A percentile compares a stretch with the other conserved stretches of the same genome.
phyloP scores from a whole-genome alignment of 2,329 filamentous ascomycete species.

The Penicillium sp. region DNA sequence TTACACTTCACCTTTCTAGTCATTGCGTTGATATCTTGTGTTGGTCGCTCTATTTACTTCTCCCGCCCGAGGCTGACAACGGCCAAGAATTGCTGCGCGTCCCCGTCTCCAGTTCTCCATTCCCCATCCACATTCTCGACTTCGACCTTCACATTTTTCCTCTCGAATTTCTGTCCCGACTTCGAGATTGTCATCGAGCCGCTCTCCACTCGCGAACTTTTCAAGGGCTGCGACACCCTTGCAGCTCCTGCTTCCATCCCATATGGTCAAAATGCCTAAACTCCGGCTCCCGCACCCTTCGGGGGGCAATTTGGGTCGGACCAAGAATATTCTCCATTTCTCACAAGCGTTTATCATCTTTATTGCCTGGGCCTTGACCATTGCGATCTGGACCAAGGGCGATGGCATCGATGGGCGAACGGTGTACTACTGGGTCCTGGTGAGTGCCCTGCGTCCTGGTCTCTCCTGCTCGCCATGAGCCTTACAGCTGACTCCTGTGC shows the following conservation, averaged over 20 bases:
- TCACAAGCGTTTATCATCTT: conserved; percentile 53
- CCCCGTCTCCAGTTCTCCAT: too few relatives aligned
- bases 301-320: conserved; percentile 47
- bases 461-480: background rate
- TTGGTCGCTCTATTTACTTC: background rate
- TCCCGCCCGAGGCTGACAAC: background rate
- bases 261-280: conserved; percentile 19
- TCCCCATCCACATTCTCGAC: conserved; percentile 3
- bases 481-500: conserved; percentile 9
- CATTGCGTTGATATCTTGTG: too few relatives aligned
- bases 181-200: too few relatives aligned
- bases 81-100: conserved; percentile 9
- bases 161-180: background rate
- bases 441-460: conserved; percentile 33
- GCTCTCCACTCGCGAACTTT: conserved; percentile 6
- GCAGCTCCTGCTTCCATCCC: conserved; percentile 14
- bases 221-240: conserved; percentile 17
- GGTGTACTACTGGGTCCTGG: conserved; percentile 54
- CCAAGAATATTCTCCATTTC: conserved; percentile 52
- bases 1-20: too few relatives aligned
- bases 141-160: background rate
- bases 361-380: conserved; percentile 52
- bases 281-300: conserved; percentile 26
- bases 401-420: conserved; percentile 51
- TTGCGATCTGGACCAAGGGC: conserved; percentile 53